A percentile compares a stretch with the other conserved stretches of the same genome.
Conservation (phyloP, 208 protist genomes). For the Herpetomonas tarakana region DNA sequence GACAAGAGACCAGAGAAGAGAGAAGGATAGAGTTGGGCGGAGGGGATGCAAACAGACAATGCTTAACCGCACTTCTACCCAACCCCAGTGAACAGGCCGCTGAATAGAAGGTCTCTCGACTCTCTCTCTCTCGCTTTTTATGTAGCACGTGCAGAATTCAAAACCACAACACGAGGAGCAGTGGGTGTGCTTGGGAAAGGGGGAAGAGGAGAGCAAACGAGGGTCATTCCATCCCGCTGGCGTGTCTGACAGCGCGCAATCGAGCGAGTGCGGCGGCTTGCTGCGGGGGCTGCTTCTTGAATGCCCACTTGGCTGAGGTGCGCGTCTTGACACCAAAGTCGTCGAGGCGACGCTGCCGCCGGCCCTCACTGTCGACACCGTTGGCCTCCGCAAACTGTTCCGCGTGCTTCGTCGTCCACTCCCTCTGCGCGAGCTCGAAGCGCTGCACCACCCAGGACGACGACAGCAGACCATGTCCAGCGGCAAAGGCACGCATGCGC, state of each 20-base stretch:
- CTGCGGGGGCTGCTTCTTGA: slow-evolving; percentile 53
- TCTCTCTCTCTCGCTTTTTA: too few species aligned
- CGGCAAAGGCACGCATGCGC: slow-evolving; percentile 54
- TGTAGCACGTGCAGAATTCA: too few species aligned
- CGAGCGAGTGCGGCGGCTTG: slow-evolving; percentile 35
- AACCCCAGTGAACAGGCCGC: too few species aligned
- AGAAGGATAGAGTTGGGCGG: too few species aligned
- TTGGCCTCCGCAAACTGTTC: slow-evolving; percentile 7
- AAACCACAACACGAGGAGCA: too few species aligned
- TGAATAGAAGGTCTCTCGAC: too few species aligned
- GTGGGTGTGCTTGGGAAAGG: too few species aligned
- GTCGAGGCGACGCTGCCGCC: slow-evolving; percentile 32
- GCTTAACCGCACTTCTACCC: too few species aligned
- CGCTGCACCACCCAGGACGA: slow-evolving; percentile 44
- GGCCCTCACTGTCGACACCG: slow-evolving; percentile 1
- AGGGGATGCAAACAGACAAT: too few species aligned
- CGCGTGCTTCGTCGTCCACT: slow-evolving; percentile 22
- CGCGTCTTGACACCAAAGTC: slow-evolving; percentile 39
- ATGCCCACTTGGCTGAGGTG: slow-evolving; percentile 30
- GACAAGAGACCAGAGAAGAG: too few species aligned
- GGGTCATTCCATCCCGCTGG: too few species aligned
- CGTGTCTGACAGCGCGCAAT: slow-evolving; percentile 30
- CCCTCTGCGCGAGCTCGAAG: slow-evolving; percentile 54
- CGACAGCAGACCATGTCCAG: slow-evolving; percentile 45
- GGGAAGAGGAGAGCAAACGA: too few species aligned